phyloP scores from a whole-genome alignment of 257 asterid species.

The Sherardia arvensis region DNA sequence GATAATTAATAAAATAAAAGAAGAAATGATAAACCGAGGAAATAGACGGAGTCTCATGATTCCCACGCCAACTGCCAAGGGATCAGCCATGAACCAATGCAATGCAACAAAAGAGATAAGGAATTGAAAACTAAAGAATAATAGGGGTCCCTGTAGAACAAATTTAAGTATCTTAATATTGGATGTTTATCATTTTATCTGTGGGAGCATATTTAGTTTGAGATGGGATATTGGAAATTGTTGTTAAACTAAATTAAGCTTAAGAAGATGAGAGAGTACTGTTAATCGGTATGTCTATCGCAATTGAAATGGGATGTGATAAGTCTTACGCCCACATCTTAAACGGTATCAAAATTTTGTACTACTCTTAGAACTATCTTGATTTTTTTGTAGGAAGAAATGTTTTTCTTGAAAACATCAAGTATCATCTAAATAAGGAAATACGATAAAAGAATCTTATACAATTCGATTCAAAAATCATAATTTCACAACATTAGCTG shows the following conservation, averaged over 20 bases:
- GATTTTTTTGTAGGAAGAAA: no score
- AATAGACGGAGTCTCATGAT: neutral
- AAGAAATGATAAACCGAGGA: neutral
- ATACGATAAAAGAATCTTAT: no score
- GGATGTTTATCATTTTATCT: neutral
- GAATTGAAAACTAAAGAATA: neutral
- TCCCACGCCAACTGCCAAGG: conserved; percentile 3
- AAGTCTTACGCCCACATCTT: neutral
- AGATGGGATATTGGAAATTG: neutral
- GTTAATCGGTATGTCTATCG: neutral
- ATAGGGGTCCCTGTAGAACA: neutral
- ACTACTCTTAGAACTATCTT: no score
- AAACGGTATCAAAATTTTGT: no score
- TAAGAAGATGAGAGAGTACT: neutral
- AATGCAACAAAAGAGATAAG: neutral
- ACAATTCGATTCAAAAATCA: no score
- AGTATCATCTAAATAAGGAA: no score
- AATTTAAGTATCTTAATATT: neutral
- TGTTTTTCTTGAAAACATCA: no score
- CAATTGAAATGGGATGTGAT: neutral
- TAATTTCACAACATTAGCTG: no score
- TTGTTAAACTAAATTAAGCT: neutral
- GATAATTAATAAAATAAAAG: no score
- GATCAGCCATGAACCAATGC: neutral
- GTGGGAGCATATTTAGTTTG: neutral